phyloP scores from a whole-genome alignment of 495 filamentous ascomycete genomes.

The Neurospora sp. region DNA sequence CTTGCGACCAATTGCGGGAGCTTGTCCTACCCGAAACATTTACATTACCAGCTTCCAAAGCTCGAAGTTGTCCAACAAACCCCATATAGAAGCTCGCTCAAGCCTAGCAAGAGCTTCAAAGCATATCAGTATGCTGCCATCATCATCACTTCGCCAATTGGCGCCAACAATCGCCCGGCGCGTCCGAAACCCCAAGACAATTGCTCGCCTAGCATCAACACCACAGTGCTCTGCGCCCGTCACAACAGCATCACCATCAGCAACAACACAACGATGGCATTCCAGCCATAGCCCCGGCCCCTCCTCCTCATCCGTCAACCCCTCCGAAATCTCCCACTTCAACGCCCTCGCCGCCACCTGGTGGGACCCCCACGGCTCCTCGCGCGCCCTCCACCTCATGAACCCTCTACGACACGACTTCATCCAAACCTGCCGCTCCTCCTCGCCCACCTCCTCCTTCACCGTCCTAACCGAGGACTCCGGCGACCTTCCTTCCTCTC shows the following conservation, averaged over 20 bases:
- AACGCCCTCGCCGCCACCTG: conserved; percentile 82
- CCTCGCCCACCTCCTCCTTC: conserved; percentile 7
- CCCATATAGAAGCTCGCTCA: background rate
- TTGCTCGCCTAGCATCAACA: background rate
- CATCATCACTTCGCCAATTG: conserved; percentile 1
- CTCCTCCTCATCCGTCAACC: conserved; percentile 56
- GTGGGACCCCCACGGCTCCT: conserved; percentile 96
- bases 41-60: background rate
- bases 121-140: background rate
- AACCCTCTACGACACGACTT: conserved; percentile 94
- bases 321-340: conserved; percentile 87
- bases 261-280: background rate
- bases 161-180: conserved; percentile 5
- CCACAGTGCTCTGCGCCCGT: background rate
- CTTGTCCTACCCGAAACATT: background rate
- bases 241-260: background rate
- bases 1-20: background rate
- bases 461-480: background rate
- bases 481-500: background rate
- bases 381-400: conserved; percentile 90
- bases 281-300: background rate
- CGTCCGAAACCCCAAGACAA: background rate
- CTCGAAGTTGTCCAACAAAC: background rate
- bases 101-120: background rate
- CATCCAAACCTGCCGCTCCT: conserved; percentile 59